Evolutionary conservation across 192 early-diverging fungal species (phyloP), one percentile per base, ranked within the genome.

Genomic region (Lobosporangium transversale): DNA sequence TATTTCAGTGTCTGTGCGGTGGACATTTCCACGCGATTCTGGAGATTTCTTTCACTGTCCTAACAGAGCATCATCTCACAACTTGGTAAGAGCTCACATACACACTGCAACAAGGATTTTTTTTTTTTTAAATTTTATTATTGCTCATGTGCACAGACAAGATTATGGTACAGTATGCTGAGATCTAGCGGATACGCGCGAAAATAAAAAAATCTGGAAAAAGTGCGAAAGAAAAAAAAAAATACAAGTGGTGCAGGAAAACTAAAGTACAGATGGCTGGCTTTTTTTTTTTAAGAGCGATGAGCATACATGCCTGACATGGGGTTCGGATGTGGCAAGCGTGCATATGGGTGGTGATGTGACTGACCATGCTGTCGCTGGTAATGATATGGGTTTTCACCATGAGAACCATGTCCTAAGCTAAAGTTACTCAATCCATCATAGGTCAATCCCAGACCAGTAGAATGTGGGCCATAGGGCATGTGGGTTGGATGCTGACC

Each of bases 401-500:
- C 49, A 55, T 45, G 45, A 33, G 64, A 40, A 66, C 54, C n/a
- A 30, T 20, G 30, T 9, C 17, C 9, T 40, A 50, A 35, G 11
- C 27, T 48, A 27, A 71, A 30, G 51, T 58, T 55, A n/a, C 30
- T 31, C 45, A 71, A 44, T 3, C 47, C 69, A 33, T 56, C 69
- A 48, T 71, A 71, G 27, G 36, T n/a, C 60, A 71, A 40, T 32
- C 69, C 48, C 43, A 71, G 48, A 15, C 53, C 69, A n/a, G n/a
- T n/a, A 11, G 69, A 51, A 24, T 71, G 69, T 21, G 47, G 47
- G 14, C 47, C 47, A 32, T 53, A 53, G 18, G 51, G 4, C 27
- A 21, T 61, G 49, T 29, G 48, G 27, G 18, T 24, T 7, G 2
- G 6, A 42, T 62, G 53, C 23, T 32, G 24, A 44, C 18, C 29